Conservation (phyloP, 352 stramenopile genomes). For the Pythium myriotylum region DNA sequence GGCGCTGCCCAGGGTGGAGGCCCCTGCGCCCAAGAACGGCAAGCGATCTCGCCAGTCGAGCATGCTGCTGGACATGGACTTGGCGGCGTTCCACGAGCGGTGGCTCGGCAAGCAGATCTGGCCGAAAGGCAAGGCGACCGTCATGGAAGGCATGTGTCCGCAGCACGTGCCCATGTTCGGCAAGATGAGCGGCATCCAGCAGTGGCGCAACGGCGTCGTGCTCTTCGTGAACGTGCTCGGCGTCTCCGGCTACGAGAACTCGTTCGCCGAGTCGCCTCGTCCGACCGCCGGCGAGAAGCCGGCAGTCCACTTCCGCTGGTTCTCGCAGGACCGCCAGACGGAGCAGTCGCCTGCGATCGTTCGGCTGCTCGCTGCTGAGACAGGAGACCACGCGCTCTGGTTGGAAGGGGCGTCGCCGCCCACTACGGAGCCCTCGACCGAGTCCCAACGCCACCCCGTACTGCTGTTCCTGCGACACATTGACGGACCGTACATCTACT, state of each 20-base stretch:
- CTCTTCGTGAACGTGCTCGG: slow-evolving; percentile 59
- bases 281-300: slow-evolving; percentile 1
- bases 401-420: slow-evolving; percentile 29
- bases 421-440: neutral
- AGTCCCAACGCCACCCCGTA: slow-evolving; percentile 25
- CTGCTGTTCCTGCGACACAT: slow-evolving; percentile 60
- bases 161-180: slow-evolving; percentile 31
- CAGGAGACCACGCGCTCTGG: slow-evolving; percentile 33
- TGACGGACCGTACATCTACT: slow-evolving; percentile 69
- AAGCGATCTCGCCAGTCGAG: slow-evolving; percentile 15
- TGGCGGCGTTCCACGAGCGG: slow-evolving; percentile 43
- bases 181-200: slow-evolving; percentile 53
- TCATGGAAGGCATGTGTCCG: slow-evolving; percentile 56
- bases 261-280: slow-evolving; percentile 36
- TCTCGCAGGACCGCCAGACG: slow-evolving; percentile 39
- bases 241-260: slow-evolving; percentile 44
- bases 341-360: slow-evolving; percentile 33
- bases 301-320: slow-evolving; percentile 62
- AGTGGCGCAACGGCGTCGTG: slow-evolving; percentile 53
- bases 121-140: slow-evolving; percentile 47
- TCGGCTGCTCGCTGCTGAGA: slow-evolving; percentile 33
- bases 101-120: slow-evolving; percentile 59
- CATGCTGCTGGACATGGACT: slow-evolving; percentile 37
- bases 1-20: slow-evolving; percentile 8
- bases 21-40: neutral